phyloP scores from a whole-genome alignment of 108 stramenopile genomes.

The Mediolabrus comicus region DNA sequence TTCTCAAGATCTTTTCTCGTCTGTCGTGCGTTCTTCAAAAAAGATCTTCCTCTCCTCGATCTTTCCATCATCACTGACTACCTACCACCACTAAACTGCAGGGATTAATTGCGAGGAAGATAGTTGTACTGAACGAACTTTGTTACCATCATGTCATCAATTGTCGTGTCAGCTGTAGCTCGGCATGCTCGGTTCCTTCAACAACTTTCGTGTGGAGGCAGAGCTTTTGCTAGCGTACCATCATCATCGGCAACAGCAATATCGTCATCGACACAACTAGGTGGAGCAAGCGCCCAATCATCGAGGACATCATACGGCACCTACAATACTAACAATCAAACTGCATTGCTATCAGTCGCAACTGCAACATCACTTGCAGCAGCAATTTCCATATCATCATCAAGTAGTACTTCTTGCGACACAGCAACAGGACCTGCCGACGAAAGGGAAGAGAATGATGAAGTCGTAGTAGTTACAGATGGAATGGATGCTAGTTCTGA shows the following conservation, averaged over 20 bases:
- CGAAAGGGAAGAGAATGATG: slow-evolving; percentile 25
- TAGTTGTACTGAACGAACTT: too few species aligned
- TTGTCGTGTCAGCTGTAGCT: neutral
- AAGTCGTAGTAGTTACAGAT: slow-evolving; percentile 3
- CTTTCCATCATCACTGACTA: too few species aligned
- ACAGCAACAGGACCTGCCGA: slow-evolving; percentile 15
- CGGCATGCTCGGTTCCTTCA: neutral
- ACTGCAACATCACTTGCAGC: slow-evolving; percentile 1
- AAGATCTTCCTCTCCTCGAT: too few species aligned
- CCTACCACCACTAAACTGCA: too few species aligned
- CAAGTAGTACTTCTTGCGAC: neutral
- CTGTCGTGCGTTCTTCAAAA: neutral
- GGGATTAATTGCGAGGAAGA: too few species aligned
- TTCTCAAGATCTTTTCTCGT: neutral
- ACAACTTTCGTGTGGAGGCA: neutral
- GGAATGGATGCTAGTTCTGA: slow-evolving; percentile 32
- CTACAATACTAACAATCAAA: neutral
- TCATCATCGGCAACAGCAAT: neutral
- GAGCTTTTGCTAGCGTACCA: neutral
- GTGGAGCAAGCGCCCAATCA: neutral
- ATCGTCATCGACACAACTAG: neutral
- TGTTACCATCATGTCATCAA: neutral
- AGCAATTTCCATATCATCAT: neutral
- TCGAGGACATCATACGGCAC: neutral
- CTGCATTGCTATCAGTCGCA: neutral